Base-by-base conservation (phyloP, 192 early-diverging fungal species). In the Coemansia sp. region DNA sequence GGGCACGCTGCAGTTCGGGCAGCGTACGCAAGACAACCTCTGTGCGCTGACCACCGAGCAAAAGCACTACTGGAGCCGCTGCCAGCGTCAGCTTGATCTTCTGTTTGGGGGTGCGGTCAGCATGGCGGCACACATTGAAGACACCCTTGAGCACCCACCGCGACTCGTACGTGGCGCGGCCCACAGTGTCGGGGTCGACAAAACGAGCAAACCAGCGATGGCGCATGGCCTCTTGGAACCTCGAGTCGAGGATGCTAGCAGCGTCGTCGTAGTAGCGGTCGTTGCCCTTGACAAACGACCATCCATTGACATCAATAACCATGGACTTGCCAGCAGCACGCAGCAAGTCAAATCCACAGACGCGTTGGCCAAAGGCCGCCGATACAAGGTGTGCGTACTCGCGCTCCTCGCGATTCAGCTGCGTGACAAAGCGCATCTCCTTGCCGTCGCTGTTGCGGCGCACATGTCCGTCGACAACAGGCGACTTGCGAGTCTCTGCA, bases 301-400 rank as follows among this genome's bases (percentile, higher is more conserved):
- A 98, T 14, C 96, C 96, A 58, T 98, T 98, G 59, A 98, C 95
- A 72, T 98, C 96, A 68, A 98, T 97, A 3, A 98, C 94, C 74
- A 89, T 90, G 8, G 92, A 93, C 60, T 81, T 70, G n/a, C 77
- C 71, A 37, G 64, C 73, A 18, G 92, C 93, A 7, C 96, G 87
- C 62, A 98, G 68, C 19, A 96, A 76, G 74, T 98, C 96, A 68
- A 97, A 93, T 0, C 96, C 96, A 74, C 96, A 98, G 1, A 98
- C 89, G 22, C 87, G 89, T 68, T 98, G 96, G 11, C 91, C 92
- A 77, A 98, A 98, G 12, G 91, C 88, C 11, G 74, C 60, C 37
- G 83, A 87, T 29, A 98, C 87, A 32, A 76, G 67, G 5, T 81
- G 65, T 4, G 94, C 92, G 60, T 90, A 92, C 35, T 83, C 84